Base-by-base conservation (phyloP, 208 protist genomes). In the Acanthamoeba polyphaga region DNA sequence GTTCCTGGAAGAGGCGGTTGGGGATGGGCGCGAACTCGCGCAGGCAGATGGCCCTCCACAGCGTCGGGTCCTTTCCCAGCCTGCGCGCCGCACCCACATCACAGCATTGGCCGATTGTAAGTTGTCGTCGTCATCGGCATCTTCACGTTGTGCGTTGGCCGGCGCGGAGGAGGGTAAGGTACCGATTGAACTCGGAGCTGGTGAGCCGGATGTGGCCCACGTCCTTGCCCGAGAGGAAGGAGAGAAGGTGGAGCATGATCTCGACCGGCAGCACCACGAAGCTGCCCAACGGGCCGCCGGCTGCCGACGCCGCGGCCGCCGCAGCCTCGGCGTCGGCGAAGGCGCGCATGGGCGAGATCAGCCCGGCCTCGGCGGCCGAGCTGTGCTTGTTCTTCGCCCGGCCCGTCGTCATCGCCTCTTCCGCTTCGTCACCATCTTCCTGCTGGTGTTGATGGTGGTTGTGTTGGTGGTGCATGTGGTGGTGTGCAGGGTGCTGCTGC, bases 201-300 rank as follows among this genome's bases (percentile, higher is more conserved):
- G 82, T 89, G 55, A 29, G n/a, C 8, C 82, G 82, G 9, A 89
- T 24, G 13, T 58, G 27, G 9, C 53, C 58, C 29, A 89, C 51
- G 27, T 62, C 82, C 49, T 89, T 89, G 24, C 82, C 82, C 15
- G 82, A 89, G 46, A 89, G 82, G 82, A 89, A 89, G 55, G 82
- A 68, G 43, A 89, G 34, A 13, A 89, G 27, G n/a, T 43, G 82
- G 55, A 68, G 34, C 15, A 89, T 38, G 53, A 89, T 58, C 82
- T 89, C 82, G 6, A 46, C 53, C 19, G 82, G 82, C 13, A 89
- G 34, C 29, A 89, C 82, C 4, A 6, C 82, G 34, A 89, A 89
- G 82, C 24, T 29, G 49, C 82, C 82, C 49, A 89, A 15, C n/a
- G 49, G 49, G 49, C 55, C 43, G 24, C 46, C 7, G 70, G 32